Evolutionary conservation across 1,284 basidiomycete genomes (phyloP).

Genomic region (Pascua guehoae): DNA sequence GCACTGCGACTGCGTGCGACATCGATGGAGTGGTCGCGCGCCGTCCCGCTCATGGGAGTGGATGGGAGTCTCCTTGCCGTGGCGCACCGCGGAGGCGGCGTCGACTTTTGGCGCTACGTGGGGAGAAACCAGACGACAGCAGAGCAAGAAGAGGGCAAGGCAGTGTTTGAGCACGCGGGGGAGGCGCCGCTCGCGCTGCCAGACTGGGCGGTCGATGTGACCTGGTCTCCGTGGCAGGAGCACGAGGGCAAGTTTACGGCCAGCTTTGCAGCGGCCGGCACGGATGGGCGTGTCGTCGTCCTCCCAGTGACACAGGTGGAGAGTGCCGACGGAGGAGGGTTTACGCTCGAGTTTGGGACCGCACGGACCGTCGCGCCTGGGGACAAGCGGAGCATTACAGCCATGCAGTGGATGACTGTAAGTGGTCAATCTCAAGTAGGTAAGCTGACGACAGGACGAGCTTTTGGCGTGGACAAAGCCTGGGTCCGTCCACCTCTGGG

Average conservation of each 20-base stretch:
- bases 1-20: constrained; percentile 26
- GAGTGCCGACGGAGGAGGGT: constrained; percentile 2
- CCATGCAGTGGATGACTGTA: constrained; percentile 35
- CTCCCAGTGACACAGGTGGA: constrained; percentile 15
- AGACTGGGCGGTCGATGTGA: constrained; percentile 8
- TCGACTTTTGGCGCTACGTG: constrained; percentile 36
- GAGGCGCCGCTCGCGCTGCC: constrained; percentile 2
- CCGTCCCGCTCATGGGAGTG: constrained; percentile 10
- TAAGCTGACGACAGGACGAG: constrained; percentile 21
- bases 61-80: constrained; percentile 40
- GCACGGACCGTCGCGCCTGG: neutral
- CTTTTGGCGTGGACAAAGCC: constrained; percentile 38
- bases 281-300: constrained; percentile 24
- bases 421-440: neutral
- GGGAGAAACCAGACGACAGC: neutral
- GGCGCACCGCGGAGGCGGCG: constrained; percentile 27
- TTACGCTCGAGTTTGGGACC: constrained; percentile 13
- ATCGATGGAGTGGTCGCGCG: constrained; percentile 32
- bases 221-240: constrained; percentile 31
- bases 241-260: constrained; percentile 5
- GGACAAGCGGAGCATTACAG: constrained; percentile 28
- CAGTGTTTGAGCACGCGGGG: neutral
- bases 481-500: constrained; percentile 31
- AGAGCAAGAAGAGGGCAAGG: too few species aligned
- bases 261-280: constrained; percentile 24